phyloP scores from a whole-genome alignment of 352 stramenopile species.

The Globisporangium irregulare region DNA sequence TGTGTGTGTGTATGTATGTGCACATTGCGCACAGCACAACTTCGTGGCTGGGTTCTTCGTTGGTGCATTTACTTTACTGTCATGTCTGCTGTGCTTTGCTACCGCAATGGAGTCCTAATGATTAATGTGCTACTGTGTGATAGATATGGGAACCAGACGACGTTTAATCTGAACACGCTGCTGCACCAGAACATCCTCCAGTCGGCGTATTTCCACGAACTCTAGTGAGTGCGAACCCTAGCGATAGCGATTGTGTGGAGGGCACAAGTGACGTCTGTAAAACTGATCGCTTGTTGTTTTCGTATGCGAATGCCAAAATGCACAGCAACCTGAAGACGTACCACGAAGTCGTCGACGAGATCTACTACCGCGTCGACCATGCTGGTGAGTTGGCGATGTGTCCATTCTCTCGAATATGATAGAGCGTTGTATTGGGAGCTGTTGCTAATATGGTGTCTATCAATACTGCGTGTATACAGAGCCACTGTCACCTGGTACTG shows the following conservation, averaged over 20 bases:
- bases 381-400: conserved; percentile 33
- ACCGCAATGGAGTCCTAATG: background rate
- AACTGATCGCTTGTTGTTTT: background rate
- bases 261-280: background rate
- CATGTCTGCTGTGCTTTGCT: background rate
- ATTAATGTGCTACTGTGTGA: conserved; percentile 19
- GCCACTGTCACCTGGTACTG: conserved; percentile 90
- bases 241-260: background rate
- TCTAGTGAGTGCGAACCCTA: conserved; percentile 59
- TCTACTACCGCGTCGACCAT: conserved; percentile 88
- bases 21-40: background rate
- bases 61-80: background rate
- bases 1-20: too few relatives aligned
- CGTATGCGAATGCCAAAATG: background rate
- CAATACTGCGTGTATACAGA: conserved; percentile 53
- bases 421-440: background rate
- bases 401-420: background rate
- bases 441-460: background rate
- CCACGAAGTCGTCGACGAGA: conserved; percentile 95
- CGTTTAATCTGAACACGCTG: conserved; percentile 97
- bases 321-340: conserved; percentile 90
- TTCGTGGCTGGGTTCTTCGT: conserved; percentile 2
- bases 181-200: conserved; percentile 95
- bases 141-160: conserved; percentile 85
- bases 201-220: conserved; percentile 94